Percentiles rank a stretch among this genome's conserved stretches.
Evolutionary conservation across 2,329 filamentous ascomycete genomes (phyloP).

Genomic region (Pseudogymnoascus sp.): DNA sequence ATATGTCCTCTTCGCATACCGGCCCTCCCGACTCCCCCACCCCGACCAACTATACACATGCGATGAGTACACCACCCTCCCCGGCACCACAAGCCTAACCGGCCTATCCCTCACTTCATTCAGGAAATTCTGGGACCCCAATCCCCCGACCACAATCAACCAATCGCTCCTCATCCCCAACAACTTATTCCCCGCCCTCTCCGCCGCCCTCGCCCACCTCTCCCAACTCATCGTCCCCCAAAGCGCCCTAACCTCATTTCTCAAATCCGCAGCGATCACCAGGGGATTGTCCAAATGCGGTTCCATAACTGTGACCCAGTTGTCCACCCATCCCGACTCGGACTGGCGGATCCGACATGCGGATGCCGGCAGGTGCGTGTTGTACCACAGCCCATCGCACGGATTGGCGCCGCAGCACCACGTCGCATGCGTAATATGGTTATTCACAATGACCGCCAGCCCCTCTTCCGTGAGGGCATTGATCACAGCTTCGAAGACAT

Average conservation of each 20-base stretch:
- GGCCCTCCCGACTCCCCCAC: conserved; percentile 53
- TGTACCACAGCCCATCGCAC: conserved; percentile 60
- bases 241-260: conserved; percentile 60
- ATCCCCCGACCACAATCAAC: conserved; percentile 61
- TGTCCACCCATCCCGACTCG: conserved; percentile 54
- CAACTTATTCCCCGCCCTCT: conserved; percentile 53
- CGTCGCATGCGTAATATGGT: conserved; percentile 60
- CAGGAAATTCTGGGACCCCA: conserved; percentile 59
- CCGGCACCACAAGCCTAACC: conserved; percentile 45
- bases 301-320: conserved; percentile 58
- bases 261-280: conserved; percentile 58
- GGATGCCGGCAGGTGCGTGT: conserved; percentile 49
- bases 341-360: conserved; percentile 55
- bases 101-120: conserved; percentile 47
- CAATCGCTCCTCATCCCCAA: conserved; percentile 52
- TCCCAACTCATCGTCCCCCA: conserved; percentile 64
- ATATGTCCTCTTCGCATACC: conserved; percentile 54
- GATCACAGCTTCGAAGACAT: conserved; percentile 53
- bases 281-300: conserved; percentile 50
- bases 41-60: conserved; percentile 65
- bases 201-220: conserved; percentile 55
- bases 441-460: conserved; percentile 58
- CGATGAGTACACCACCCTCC: conserved; percentile 57
- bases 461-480: conserved; percentile 52
- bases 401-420: conserved; percentile 64